Conservation (phyloP, 2,329 filamentous ascomycete genomes). For the Zelopaecilomyces penicillatus region DNA sequence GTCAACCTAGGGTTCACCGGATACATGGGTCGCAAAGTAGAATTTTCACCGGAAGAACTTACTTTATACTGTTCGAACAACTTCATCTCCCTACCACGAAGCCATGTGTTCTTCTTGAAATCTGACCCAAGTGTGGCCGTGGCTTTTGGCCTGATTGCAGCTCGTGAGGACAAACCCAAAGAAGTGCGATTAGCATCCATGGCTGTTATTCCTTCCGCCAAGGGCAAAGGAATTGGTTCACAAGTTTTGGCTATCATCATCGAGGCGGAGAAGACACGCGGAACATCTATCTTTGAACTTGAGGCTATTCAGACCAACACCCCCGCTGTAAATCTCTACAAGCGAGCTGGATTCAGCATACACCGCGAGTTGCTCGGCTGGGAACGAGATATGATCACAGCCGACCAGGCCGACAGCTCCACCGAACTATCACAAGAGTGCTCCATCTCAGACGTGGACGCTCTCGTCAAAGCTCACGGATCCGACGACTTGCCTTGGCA, state of each 20-base stretch:
- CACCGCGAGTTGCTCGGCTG: constrained; percentile 11
- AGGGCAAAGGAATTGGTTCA: constrained; percentile 11
- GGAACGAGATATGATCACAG: constrained; percentile 2
- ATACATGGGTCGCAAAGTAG: constrained; percentile 9
- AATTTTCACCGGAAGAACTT: constrained; percentile 6
- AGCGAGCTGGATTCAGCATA: constrained; percentile 10
- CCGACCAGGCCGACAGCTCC: neutral
- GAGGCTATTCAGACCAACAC: constrained; percentile 15
- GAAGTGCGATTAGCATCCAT: constrained; percentile 12
- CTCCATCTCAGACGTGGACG: constrained; percentile 10
- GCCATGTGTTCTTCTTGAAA: constrained; percentile 8
- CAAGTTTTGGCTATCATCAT: constrained; percentile 7
- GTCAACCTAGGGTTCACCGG: constrained; percentile 11
- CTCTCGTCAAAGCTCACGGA: constrained; percentile 6
- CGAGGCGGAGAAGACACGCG: constrained; percentile 8
- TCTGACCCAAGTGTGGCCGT: constrained; percentile 5
- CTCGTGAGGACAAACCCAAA: constrained; percentile 11
- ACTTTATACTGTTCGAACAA: constrained; percentile 2
- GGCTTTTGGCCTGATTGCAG: constrained; percentile 13
- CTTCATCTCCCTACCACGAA: constrained; percentile 6
- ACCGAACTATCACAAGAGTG: neutral
- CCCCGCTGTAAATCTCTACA: constrained; percentile 12
- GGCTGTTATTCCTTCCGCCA: constrained; percentile 11
- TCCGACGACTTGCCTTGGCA: constrained; percentile 13
- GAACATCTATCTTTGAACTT: constrained; percentile 11